Conservation (phyloP, 2,329 filamentous ascomycete species). For the Diaporthe ampelina region DNA sequence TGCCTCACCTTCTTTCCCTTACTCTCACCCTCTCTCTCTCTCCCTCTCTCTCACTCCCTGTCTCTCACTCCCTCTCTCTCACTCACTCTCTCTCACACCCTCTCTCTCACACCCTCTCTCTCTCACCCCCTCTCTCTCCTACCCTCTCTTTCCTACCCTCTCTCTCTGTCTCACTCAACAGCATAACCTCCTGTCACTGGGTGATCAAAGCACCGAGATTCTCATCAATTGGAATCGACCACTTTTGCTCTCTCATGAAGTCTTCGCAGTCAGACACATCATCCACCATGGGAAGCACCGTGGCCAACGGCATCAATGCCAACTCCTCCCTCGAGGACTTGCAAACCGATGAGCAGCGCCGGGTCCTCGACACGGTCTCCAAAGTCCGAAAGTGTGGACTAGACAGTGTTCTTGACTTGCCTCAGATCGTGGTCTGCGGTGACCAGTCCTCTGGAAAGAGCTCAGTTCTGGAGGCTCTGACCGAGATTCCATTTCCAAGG, state of each 20-base stretch:
- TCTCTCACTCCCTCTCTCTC: too few relatives aligned
- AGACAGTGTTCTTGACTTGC: neutral
- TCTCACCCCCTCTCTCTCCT: too few relatives aligned
- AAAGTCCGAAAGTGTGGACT: constrained; percentile 26
- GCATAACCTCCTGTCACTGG: neutral
- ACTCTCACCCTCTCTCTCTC: too few relatives aligned
- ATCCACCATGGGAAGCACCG: neutral
- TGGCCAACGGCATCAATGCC: neutral
- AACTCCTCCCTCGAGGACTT: constrained; percentile 9
- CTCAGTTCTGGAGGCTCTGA: constrained; percentile 29
- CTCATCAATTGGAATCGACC: neutral
- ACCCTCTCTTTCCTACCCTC: too few relatives aligned
- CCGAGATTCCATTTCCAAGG: constrained; percentile 29
- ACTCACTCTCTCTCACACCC: too few relatives aligned
- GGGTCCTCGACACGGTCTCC: constrained; percentile 20
- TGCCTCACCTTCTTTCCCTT: too few relatives aligned
- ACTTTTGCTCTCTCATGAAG: neutral
- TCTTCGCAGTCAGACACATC: neutral
- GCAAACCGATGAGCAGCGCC: constrained; percentile 35
- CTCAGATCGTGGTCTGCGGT: constrained; percentile 33
- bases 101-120: too few relatives aligned
- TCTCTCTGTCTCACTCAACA: neutral
- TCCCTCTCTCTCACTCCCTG: too few relatives aligned
- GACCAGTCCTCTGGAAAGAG: constrained; percentile 38
- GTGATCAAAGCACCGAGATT: too few relatives aligned